Evolutionary conservation across 306 rosid species (phyloP).

Genomic region (Sechiopsis laciniata): DNA sequence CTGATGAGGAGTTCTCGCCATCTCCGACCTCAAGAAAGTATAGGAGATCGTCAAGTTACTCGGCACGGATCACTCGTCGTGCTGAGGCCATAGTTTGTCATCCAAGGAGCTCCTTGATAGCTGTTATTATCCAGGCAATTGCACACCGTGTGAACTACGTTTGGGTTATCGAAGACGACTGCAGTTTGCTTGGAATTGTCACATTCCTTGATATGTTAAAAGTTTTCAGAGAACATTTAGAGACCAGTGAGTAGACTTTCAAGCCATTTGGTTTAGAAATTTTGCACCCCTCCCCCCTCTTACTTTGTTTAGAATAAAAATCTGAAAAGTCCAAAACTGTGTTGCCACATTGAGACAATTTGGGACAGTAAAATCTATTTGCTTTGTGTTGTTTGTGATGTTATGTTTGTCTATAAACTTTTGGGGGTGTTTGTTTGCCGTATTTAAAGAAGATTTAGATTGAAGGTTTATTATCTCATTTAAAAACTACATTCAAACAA

Average conservation of each 20-base stretch:
- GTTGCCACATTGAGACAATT: conserved; percentile 1
- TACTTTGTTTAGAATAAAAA: not conserved
- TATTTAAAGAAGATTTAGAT: no score
- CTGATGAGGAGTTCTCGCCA: conserved; percentile 66
- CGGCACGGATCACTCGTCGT: conserved; percentile 71
- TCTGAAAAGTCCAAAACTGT: not conserved
- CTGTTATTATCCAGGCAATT: conserved; percentile 95
- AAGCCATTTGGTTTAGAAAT: conserved; percentile 17
- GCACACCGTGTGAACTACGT: conserved; percentile 88
- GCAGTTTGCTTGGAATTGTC: conserved; percentile 77
- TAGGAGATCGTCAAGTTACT: conserved; percentile 61
- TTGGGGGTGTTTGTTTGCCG: no score
- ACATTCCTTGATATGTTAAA: conserved; percentile 67
- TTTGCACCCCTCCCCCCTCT: not conserved
- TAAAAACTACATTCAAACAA: no score
- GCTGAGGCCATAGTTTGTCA: conserved; percentile 91
- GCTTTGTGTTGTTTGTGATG: conserved; percentile 6
- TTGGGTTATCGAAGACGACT: conserved; percentile 90
- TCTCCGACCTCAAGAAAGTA: conserved; percentile 42
- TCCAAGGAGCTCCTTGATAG: conserved; percentile 76
- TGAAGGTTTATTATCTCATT: no score
- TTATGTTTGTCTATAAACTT: conserved; percentile 12
- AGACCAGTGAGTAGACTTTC: conserved; percentile 14
- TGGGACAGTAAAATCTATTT: not conserved
- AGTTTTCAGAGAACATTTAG: conserved; percentile 72